These are phyloP conservation scores for Geotrichum cucujoidarum DNA, from an alignment of 1,139 yeast species.

Conservation along the genomic window DNA sequence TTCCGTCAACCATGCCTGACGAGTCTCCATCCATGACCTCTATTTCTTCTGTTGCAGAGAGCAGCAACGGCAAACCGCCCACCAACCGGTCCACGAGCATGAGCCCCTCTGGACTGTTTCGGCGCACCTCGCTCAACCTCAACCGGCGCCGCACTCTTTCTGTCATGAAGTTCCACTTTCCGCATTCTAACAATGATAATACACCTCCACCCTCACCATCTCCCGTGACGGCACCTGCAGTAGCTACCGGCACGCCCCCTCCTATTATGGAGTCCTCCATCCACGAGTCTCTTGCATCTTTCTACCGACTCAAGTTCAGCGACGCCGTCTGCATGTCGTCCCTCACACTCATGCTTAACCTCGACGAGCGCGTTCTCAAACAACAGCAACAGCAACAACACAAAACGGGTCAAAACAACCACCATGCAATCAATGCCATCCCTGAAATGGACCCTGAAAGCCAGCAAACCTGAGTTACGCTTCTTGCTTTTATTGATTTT, in stretches of 20 bases:
- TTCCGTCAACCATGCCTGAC: neutral
- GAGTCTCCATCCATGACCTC: neutral
- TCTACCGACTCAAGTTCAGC: constrained; percentile 2
- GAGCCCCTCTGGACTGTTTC: too few species aligned
- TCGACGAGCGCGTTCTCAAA: constrained; percentile 8
- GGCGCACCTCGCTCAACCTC: neutral
- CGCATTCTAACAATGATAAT: neutral
- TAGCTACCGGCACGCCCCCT: neutral
- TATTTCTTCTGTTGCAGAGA: constrained; percentile 2
- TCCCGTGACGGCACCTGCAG: neutral
- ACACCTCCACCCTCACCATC: neutral
- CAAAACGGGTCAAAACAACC: too few species aligned
- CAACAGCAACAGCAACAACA: too few species aligned
- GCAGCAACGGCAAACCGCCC: too few species aligned
- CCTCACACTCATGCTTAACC: constrained; percentile 14
- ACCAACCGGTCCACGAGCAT: too few species aligned
- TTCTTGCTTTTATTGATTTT: too few species aligned
- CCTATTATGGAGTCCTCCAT: neutral
- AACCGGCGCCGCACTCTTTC: constrained; percentile 1
- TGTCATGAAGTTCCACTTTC: neutral
- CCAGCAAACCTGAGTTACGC: too few species aligned
- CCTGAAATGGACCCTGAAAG: too few species aligned
- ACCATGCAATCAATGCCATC: too few species aligned
- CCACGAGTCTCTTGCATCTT: neutral
- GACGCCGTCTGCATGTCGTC: constrained; percentile 12